Conservation (phyloP, 108 stramenopile species). For the Chaetoceros tenuissimus region DNA sequence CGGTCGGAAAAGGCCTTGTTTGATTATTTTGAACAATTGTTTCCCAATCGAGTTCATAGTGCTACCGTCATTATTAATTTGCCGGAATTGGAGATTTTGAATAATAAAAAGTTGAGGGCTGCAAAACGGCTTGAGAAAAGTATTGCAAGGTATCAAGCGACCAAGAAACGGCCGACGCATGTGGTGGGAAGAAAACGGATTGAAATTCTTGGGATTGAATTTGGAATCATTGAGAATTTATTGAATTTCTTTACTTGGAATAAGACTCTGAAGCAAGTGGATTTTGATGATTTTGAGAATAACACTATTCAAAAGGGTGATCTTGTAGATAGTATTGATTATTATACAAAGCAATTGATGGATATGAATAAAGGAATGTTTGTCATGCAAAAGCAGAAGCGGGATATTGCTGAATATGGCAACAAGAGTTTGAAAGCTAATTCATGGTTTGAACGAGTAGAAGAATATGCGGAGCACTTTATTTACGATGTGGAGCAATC, state of each 20-base stretch:
- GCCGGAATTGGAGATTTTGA: slow-evolving; percentile 64
- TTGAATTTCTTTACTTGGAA: slow-evolving; percentile 1
- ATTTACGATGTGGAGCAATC: background rate
- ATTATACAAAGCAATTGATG: slow-evolving; percentile 70
- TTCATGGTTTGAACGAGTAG: slow-evolving; percentile 37
- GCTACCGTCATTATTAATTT: slow-evolving; percentile 68
- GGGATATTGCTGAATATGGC: slow-evolving; percentile 58
- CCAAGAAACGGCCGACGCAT: slow-evolving; percentile 55
- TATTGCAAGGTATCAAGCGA: slow-evolving; percentile 64
- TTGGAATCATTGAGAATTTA: slow-evolving; percentile 39
- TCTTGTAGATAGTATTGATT: slow-evolving; percentile 71
- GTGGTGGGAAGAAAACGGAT: slow-evolving; percentile 66
- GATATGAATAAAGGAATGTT: slow-evolving; percentile 43
- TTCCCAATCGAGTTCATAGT: slow-evolving; percentile 71
- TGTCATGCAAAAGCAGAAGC: slow-evolving; percentile 47
- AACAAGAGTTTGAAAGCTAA: slow-evolving; percentile 29
- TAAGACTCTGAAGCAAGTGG: background rate
- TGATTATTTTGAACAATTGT: slow-evolving; percentile 81
- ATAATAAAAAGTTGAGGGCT: slow-evolving; percentile 38
- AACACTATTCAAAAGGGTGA: slow-evolving; percentile 19
- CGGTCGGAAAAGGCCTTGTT: slow-evolving; percentile 67
- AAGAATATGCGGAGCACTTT: slow-evolving; percentile 6
- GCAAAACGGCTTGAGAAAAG: slow-evolving; percentile 72
- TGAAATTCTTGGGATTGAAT: slow-evolving; percentile 63
- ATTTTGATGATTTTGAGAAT: background rate